phyloP scores from a whole-genome alignment of 2,329 filamentous ascomycete genomes.

The Diaporthe sp. region DNA sequence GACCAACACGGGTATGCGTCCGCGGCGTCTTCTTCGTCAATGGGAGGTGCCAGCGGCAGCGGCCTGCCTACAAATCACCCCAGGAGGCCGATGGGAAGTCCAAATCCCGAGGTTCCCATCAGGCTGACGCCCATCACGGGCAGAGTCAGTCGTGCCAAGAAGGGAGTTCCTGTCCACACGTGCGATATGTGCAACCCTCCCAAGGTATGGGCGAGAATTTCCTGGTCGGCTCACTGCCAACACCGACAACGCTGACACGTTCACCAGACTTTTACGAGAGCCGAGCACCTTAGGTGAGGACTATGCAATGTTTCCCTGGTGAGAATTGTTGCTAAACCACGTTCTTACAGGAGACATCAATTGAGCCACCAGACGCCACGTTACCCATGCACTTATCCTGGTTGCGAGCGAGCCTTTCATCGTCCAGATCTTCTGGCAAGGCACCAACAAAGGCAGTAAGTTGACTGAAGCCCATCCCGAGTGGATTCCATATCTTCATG shows the following conservation, averaged over 20 bases:
- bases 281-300: slow-evolving; percentile 70
- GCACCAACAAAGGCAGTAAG: slow-evolving; percentile 66
- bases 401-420: slow-evolving; percentile 70
- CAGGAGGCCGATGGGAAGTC: slow-evolving; percentile 57
- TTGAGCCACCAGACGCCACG: slow-evolving; percentile 69
- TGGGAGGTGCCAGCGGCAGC: slow-evolving; percentile 45
- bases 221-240: not conserved
- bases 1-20: slow-evolving; percentile 56
- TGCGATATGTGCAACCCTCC: slow-evolving; percentile 65
- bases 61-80: slow-evolving; percentile 44
- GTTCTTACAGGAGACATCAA: slow-evolving; percentile 66
- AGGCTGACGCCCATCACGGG: slow-evolving; percentile 69
- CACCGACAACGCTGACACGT: slow-evolving; percentile 41
- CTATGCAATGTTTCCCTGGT: slow-evolving; percentile 18
- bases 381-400: slow-evolving; percentile 62
- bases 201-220: slow-evolving; percentile 55
- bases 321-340: slow-evolving; percentile 45
- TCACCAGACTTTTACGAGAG: slow-evolving; percentile 70
- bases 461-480: slow-evolving; percentile 31
- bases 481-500: slow-evolving; percentile 12
- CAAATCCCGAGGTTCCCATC: slow-evolving; percentile 54
- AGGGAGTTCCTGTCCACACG: slow-evolving; percentile 69
- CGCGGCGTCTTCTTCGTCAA: slow-evolving; percentile 49
- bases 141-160: slow-evolving; percentile 69
- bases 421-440: slow-evolving; percentile 71